Conservation (phyloP, 805 yeast species). For the Candida tallmaniae region DNA sequence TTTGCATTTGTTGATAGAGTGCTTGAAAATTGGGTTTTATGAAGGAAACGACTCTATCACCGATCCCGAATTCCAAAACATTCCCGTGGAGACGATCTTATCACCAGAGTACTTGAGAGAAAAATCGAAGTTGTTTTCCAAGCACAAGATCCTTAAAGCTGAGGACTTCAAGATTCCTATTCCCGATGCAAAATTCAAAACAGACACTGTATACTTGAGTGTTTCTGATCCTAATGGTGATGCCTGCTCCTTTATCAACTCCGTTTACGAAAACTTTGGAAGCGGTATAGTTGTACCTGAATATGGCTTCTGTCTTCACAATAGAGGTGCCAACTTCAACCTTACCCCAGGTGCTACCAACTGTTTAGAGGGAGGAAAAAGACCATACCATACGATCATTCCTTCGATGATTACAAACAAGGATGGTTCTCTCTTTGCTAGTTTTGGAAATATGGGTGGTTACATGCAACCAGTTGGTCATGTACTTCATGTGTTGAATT, state of each 20-base stretch:
- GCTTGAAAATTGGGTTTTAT: conserved; percentile 65
- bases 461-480: conserved; percentile 86
- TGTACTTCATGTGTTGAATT: conserved; percentile 67
- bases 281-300: conserved; percentile 62
- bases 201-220: conserved; percentile 70
- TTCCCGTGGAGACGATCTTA: conserved; percentile 41
- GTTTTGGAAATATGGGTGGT: conserved; percentile 85
- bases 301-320: conserved; percentile 67
- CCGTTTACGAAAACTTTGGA: conserved; percentile 68
- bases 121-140: conserved; percentile 45
- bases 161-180: conserved; percentile 45
- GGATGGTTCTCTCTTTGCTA: conserved; percentile 50
- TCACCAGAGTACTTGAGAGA: conserved; percentile 44
- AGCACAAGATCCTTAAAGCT: conserved; percentile 37
- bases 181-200: conserved; percentile 52
- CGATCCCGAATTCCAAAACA: conserved; percentile 47
- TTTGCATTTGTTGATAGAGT: conserved; percentile 64
- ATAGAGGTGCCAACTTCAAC: conserved; percentile 74
- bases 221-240: conserved; percentile 67
- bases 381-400: conserved; percentile 80
- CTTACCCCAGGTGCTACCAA: conserved; percentile 54
- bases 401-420: conserved; percentile 69
- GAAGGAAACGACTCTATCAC: conserved; percentile 73
- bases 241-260: conserved; percentile 77
- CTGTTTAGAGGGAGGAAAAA: conserved; percentile 60